Evolutionary conservation across 2,329 filamentous ascomycete species (phyloP), one percentile per base, ranked within the genome.

Genomic region (Sporothrix phasma): DNA sequence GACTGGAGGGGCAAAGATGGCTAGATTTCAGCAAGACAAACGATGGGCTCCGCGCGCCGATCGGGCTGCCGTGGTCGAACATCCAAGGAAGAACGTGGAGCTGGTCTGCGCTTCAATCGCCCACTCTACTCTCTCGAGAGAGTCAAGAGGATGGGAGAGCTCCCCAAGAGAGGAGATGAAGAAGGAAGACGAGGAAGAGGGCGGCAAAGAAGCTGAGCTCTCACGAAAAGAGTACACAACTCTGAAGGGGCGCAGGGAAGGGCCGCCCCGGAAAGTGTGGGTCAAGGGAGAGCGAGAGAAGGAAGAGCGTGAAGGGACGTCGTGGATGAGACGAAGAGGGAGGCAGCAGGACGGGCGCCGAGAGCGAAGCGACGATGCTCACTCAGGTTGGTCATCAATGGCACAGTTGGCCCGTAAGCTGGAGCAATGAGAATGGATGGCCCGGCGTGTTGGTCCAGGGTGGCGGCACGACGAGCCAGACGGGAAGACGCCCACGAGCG

Each of bases 221-320:
- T 47, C 37, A 47, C 58, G 43, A 29, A 26, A 47, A 19, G 29
- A 37, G 58, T 11, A 3, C 17, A 11, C 37, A 22, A 34, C 22
- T 17, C 19, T 15, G 45, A 22, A 43, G 54, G 37, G 29, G 46
- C 24, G n/a, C 22, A 43, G 47, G 11, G 13, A 47, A 61, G 41
- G 56, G 26, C 58, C 41, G 58, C 41, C 43, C 58, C 58, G 29
- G 51, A 43, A 49, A 34, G 49, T 26, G 34, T 56, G 46, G 19
- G 61, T 63, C 31, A 37, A 63, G 39, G 58, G 53, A 22, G 49
- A 11, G 7, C 49, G 29, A 43, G 22, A 26, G 54, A 59, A 56
- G 34, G 51, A 39, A 39, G 15, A 53, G 29, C 1, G 26, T 17
- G 26, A 19, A 24, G 53, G 19, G 17, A n/a, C n/a, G n/a, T n/a